Percentiles rank a stretch among this genome's conserved stretches.
phyloP scores from a whole-genome alignment of 2,329 filamentous ascomycete genomes.

The Domatiomyces catenatus region DNA sequence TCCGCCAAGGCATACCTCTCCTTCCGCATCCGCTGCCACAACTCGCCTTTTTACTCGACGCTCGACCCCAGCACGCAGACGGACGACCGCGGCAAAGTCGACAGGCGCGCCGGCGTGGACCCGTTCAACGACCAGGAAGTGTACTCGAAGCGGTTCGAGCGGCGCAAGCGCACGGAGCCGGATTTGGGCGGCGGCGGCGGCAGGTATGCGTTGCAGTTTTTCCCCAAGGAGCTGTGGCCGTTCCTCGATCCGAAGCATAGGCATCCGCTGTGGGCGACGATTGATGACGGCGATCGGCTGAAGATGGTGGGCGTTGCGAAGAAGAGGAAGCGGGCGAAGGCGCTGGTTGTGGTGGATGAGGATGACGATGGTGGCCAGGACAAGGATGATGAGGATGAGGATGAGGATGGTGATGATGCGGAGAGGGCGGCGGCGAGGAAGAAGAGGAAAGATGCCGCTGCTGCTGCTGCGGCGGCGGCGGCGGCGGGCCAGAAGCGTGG shows the following conservation, averaged over 20 bases:
- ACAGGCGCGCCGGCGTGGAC: constrained; percentile 37
- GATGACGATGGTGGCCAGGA: constrained; percentile 17
- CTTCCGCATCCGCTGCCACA: constrained; percentile 40
- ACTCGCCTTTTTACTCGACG: constrained; percentile 45
- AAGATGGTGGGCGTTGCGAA: constrained; percentile 2
- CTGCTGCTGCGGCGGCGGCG: constrained; percentile 24
- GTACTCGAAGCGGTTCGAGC: constrained; percentile 41
- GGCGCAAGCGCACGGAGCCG: constrained; percentile 40
- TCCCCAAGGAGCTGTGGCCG: constrained; percentile 43
- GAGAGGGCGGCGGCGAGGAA: constrained; percentile 14
- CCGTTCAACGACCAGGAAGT: constrained; percentile 48
- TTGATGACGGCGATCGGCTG: constrained; percentile 9
- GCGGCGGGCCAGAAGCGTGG: constrained; percentile 27
- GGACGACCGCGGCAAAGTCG: constrained; percentile 28
- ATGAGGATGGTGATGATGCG: constrained; percentile 25
- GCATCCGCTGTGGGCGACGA: constrained; percentile 21
- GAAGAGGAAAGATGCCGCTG: constrained; percentile 25
- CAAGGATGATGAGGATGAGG: constrained; percentile 27
- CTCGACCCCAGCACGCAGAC: constrained; percentile 27
- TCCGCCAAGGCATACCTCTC: constrained; percentile 36
- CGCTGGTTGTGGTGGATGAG: constrained; percentile 8
- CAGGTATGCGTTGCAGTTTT: constrained; percentile 42
- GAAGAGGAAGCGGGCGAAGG: constrained; percentile 21
- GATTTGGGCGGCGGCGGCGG: constrained; percentile 40
- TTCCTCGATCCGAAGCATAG: constrained; percentile 35